Base-by-base conservation (phyloP, 2,329 filamentous ascomycete genomes). In the Lachnum nothofagi region DNA sequence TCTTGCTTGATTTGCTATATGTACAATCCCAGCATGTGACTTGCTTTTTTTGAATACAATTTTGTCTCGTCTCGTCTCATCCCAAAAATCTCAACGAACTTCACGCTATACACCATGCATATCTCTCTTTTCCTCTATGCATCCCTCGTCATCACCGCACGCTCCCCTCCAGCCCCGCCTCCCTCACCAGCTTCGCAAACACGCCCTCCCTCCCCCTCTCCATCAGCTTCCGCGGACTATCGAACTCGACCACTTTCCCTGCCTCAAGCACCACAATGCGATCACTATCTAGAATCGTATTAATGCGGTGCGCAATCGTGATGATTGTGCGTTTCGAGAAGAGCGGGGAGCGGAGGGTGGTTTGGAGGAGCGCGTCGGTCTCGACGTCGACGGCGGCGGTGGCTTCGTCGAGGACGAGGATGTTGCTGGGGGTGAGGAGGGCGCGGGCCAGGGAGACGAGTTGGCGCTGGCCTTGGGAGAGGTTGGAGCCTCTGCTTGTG, bases 291-390 rank as follows among this genome's bases (percentile, higher is more conserved):
- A 98, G 78, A 62, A 98, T 97, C 9, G 93, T 98, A 72, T 97
- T 97, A 73, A 98, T 95, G 47, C 93, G 85, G 72, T 98, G 93
- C 22, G 93, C 93, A 63, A 98, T 95, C 1, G 93, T 98, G 68
- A 98, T 95, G 68, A 98, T 97, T 31, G 93, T 98, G 46, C 89
- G 83, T 69, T 96, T 89, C 53, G 84, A 78, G 72, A 98, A 98
- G 14, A 84, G 67, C 19, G 79, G 76, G 29, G 78, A 78, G 27
- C 82, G 76, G 47, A 85, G 71, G 22, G 82, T 85, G 41, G 70
- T 69, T 70, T 86, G 82, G 46, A 86, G 71, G 70, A 84, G 72
- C 46, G 79, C 79, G 63, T 86, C 82, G 20, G 82, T 86, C 69
- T 85, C 77, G 35, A 85, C 74, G 63, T 86, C 80, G 9, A 85